A percentile compares a stretch with the other conserved stretches of the same genome.
Conservation (phyloP, 1,284 basidiomycete species). For the Pisolithus thermaeus region DNA sequence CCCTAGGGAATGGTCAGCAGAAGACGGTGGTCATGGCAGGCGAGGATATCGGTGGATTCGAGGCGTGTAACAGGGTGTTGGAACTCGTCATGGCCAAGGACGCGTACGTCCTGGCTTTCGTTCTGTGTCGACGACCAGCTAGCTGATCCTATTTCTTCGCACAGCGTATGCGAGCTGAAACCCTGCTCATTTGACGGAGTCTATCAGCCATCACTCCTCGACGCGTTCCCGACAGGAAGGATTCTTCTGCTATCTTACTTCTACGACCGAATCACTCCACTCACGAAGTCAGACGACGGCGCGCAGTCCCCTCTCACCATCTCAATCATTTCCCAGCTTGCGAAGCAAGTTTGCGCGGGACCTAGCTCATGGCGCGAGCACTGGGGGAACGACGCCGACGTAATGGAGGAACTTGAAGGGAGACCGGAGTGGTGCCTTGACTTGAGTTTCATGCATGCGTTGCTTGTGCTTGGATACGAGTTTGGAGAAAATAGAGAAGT, state of each 20-base stretch:
- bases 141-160: constrained; percentile 4
- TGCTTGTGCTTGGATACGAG: constrained; percentile 83
- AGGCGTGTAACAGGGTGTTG: constrained; percentile 80
- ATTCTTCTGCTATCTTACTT: constrained; percentile 93
- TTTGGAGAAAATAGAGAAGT: constrained; percentile 65
- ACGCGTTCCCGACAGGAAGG: constrained; percentile 79
- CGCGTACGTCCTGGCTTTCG: constrained; percentile 51
- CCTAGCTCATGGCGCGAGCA: constrained; percentile 51
- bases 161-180: constrained; percentile 78
- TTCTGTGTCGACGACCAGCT: constrained; percentile 2
- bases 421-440: constrained; percentile 95
- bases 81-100: constrained; percentile 96
- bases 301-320: constrained; percentile 42
- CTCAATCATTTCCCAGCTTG: constrained; percentile 58
- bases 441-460: constrained; percentile 89
- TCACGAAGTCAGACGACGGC: constrained; percentile 31
- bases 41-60: constrained; percentile 74
- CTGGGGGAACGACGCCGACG: constrained; percentile 46
- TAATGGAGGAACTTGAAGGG: constrained; percentile 74
- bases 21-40: constrained; percentile 81
- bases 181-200: constrained; percentile 97
- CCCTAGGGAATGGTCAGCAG: constrained; percentile 45
- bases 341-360: constrained; percentile 70
- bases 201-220: constrained; percentile 92
- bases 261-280: constrained; percentile 87